These are phyloP conservation scores for Hyaloscypha finlandica DNA, from an alignment of 495 filamentous ascomycete species.

Conservation along the genomic window DNA sequence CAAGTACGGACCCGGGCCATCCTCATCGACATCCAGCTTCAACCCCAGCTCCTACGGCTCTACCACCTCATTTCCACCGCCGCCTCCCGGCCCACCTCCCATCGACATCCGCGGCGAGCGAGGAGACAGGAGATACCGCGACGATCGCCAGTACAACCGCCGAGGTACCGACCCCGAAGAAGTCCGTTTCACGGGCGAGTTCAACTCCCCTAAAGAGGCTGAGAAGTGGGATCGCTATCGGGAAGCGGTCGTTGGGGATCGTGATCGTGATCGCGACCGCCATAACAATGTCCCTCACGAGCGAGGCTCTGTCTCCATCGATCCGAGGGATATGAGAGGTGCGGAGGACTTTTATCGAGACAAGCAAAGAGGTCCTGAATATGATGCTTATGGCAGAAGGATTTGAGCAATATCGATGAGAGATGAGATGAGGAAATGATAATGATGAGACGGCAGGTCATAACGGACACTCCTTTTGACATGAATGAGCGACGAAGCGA, in stretches of 20 bases:
- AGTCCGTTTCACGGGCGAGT: constrained; percentile 18
- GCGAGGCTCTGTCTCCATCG: constrained; percentile 17
- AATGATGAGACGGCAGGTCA: neutral
- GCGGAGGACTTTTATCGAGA: constrained; percentile 33
- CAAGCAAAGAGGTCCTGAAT: constrained; percentile 7
- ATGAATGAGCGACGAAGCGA: neutral
- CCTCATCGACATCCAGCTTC: constrained; percentile 27
- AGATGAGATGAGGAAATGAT: neutral
- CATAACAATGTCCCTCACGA: constrained; percentile 18
- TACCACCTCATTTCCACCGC: constrained; percentile 23
- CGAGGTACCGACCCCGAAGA: constrained; percentile 22
- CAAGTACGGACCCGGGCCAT: constrained; percentile 16
- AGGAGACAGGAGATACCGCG: constrained; percentile 8
- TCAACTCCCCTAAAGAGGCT: constrained; percentile 31
- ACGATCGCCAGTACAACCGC: constrained; percentile 16
- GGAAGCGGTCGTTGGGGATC: constrained; percentile 10
- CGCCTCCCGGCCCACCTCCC: constrained; percentile 20
- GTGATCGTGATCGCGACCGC: neutral
- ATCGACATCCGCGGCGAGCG: constrained; percentile 15
- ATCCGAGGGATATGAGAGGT: constrained; percentile 23
- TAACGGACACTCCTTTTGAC: neutral
- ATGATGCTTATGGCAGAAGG: constrained; percentile 13
- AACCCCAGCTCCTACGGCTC: constrained; percentile 23
- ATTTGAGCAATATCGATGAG: neutral
- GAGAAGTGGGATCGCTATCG: constrained; percentile 31